A percentile compares a stretch with the other conserved stretches of the same genome.
These are phyloP conservation scores for Didymella pinodella DNA, from an alignment of 2,329 filamentous ascomycete species.

Conservation along the genomic window DNA sequence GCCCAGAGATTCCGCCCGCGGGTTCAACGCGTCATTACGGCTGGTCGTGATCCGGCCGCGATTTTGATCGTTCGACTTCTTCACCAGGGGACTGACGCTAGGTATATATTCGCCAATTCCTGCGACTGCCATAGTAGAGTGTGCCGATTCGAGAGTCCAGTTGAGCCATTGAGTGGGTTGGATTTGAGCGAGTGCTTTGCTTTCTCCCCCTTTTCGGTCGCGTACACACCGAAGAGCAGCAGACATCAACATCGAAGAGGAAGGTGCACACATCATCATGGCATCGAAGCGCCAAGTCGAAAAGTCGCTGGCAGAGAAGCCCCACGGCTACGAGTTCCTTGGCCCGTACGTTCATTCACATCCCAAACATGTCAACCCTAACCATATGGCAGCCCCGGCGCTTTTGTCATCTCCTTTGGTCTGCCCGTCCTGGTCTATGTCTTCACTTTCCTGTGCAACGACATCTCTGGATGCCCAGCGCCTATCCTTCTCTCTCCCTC, in stretches of 20 bases:
- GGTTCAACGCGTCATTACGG: slow-evolving; percentile 39
- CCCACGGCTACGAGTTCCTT: slow-evolving; percentile 52
- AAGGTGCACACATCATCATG: too few relatives aligned
- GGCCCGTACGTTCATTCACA: slow-evolving; percentile 47
- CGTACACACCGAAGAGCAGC: background rate
- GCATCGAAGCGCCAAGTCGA: slow-evolving; percentile 30
- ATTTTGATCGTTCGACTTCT: slow-evolving; percentile 31
- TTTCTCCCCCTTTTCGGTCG: background rate
- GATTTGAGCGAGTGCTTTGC: background rate
- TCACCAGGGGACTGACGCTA: background rate
- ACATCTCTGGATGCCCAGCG: slow-evolving; percentile 87
- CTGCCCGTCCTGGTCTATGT: slow-evolving; percentile 81
- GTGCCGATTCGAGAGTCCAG: background rate
- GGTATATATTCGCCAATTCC: background rate
- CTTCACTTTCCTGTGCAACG: slow-evolving; percentile 88
- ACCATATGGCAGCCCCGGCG: slow-evolving; percentile 68
- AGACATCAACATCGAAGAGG: too few relatives aligned
- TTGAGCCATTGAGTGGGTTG: background rate
- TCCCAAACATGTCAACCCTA: background rate
- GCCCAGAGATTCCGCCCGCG: slow-evolving; percentile 5
- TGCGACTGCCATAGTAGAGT: background rate
- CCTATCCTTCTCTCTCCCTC: slow-evolving; percentile 79
- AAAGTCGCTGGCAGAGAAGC: slow-evolving; percentile 34
- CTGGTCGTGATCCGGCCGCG: slow-evolving; percentile 26
- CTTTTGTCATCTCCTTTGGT: slow-evolving; percentile 77